Conservation (phyloP, 257 asterid species). For the Salvia splendens region DNA sequence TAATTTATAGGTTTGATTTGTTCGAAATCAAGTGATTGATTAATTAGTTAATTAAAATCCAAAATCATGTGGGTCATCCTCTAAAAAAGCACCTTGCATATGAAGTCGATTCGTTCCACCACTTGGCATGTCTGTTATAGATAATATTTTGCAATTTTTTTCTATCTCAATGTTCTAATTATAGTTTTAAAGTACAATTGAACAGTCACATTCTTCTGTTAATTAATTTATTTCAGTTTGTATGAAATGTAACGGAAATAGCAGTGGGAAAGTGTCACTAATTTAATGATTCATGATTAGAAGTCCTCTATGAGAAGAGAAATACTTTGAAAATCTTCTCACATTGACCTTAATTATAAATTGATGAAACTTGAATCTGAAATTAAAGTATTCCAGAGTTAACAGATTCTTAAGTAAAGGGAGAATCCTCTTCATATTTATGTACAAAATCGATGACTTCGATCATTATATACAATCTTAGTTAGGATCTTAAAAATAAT, state of each 20-base stretch:
- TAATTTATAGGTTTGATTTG: conserved; percentile 19
- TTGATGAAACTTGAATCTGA: conserved; percentile 8
- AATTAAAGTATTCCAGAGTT: neutral
- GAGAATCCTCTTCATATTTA: neutral
- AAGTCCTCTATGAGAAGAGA: neutral
- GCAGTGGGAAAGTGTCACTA: conserved; percentile 11
- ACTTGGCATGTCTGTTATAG: conserved; percentile 14
- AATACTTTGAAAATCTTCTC: conserved; percentile 19
- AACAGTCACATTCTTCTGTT: neutral
- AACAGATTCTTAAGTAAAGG: neutral
- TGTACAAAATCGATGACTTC: neutral
- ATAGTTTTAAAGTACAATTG: neutral
- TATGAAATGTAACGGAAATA: conserved; percentile 6
- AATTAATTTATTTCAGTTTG: neutral
- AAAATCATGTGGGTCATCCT: conserved; percentile 23
- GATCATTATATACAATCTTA: neutral
- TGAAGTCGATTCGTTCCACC: conserved; percentile 28
- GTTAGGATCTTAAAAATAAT: neutral
- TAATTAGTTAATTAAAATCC: conserved; percentile 25
- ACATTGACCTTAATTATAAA: conserved; percentile 28
- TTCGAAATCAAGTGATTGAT: conserved; percentile 26
- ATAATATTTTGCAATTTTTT: neutral
- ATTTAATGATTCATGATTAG: neutral
- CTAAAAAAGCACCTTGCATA: conserved; percentile 13
- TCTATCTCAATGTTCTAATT: neutral